phyloP scores from a whole-genome alignment of 2,329 filamentous ascomycete genomes.

The Nemania diffusa region DNA sequence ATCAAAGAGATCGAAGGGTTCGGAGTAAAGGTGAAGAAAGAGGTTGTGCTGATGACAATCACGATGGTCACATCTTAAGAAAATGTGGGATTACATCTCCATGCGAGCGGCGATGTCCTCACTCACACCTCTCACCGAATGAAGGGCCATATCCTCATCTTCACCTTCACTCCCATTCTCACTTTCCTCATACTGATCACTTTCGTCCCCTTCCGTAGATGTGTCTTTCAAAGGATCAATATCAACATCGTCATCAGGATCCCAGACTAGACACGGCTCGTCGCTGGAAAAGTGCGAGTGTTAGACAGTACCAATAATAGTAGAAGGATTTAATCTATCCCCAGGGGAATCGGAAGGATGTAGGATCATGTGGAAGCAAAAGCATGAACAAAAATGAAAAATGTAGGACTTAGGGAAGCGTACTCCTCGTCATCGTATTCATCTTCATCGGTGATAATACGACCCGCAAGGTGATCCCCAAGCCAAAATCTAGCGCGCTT shows the following conservation, averaged over 20 bases:
- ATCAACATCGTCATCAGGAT: slow-evolving; percentile 68
- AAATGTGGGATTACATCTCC: slow-evolving; percentile 62
- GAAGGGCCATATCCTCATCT: slow-evolving; percentile 55
- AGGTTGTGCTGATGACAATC: neutral
- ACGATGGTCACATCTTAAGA: neutral
- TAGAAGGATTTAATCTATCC: neutral
- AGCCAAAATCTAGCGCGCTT: slow-evolving; percentile 93
- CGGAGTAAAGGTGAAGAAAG: neutral
- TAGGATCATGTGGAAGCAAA: neutral
- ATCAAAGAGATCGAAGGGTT: neutral
- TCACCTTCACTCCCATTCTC: slow-evolving; percentile 54
- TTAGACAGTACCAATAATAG: neutral
- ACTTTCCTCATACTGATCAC: slow-evolving; percentile 57
- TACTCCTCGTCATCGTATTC: slow-evolving; percentile 59
- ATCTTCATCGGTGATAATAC: slow-evolving; percentile 59
- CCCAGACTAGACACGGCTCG: slow-evolving; percentile 57
- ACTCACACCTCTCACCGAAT: slow-evolving; percentile 65
- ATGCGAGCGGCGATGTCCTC: slow-evolving; percentile 71
- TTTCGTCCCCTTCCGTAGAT: slow-evolving; percentile 60
- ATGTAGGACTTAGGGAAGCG: neutral
- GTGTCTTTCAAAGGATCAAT: slow-evolving; percentile 64
- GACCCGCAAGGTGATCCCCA: slow-evolving; percentile 69
- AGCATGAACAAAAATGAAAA: neutral
- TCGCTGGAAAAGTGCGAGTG: slow-evolving; percentile 26
- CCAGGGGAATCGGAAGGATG: neutral